Conservation (phyloP, 257 asterid species). For the Primulina eburnea region DNA sequence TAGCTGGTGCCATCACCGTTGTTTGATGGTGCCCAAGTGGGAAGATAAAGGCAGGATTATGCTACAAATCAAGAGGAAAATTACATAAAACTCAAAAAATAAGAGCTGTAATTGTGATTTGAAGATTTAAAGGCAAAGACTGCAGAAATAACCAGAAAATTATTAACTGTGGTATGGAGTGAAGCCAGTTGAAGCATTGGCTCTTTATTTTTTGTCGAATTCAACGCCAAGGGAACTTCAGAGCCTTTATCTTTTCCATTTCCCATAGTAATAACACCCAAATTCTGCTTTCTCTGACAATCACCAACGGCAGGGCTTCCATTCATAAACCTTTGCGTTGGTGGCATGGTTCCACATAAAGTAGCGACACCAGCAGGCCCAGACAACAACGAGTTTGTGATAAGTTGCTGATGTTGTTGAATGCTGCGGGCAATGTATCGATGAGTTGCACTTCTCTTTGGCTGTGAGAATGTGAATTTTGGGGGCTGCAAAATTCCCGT, state of each 20-base stretch:
- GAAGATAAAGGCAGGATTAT: constrained; percentile 34
- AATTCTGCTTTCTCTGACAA: constrained; percentile 27
- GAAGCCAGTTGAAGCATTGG: constrained; percentile 38
- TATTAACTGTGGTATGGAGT: constrained; percentile 35
- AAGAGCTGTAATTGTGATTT: not conserved
- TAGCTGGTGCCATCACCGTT: constrained; percentile 26
- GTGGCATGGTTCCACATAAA: constrained; percentile 27
- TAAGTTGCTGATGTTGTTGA: constrained; percentile 40
- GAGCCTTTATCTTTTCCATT: constrained; percentile 36
- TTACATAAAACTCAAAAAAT: constrained; percentile 8
- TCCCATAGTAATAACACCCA: constrained; percentile 17
- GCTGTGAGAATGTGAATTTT: constrained; percentile 36
- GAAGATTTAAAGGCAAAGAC: constrained; percentile 7
- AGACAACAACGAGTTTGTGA: constrained; percentile 32
- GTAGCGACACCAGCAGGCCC: constrained; percentile 32
- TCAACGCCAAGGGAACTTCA: constrained; percentile 31
- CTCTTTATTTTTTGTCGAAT: constrained; percentile 22
- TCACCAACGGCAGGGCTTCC: constrained; percentile 29
- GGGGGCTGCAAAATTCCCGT: constrained; percentile 40
- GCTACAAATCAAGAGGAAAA: constrained; percentile 28
- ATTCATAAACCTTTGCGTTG: constrained; percentile 22
- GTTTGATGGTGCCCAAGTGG: constrained; percentile 39
- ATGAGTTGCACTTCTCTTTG: constrained; percentile 54
- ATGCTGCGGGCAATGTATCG: constrained; percentile 48
- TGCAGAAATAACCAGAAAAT: constrained; percentile 37